Conservation (phyloP, 805 yeast species). For the Candida nemodendra region DNA sequence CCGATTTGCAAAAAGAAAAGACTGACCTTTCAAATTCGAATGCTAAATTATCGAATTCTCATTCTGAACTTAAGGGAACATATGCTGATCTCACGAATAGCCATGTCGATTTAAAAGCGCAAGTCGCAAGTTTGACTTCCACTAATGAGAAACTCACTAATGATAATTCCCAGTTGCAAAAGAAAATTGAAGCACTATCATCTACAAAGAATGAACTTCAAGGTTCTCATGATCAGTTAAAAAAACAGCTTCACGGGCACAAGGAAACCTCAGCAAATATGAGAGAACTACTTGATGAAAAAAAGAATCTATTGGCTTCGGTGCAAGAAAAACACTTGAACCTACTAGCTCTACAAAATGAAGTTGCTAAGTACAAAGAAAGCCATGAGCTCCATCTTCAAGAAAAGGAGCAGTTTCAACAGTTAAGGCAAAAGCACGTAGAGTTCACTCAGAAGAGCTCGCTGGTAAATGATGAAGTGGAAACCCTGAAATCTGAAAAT, state of each 20-base stretch:
- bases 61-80: slow-evolving; percentile 3
- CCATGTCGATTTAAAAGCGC: no score
- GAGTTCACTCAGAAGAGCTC: slow-evolving; percentile 6
- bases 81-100: not conserved
- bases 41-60: slow-evolving; percentile 3
- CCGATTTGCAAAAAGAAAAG: slow-evolving; percentile 12
- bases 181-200: not conserved
- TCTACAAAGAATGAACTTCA: no score
- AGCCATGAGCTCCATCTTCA: slow-evolving; percentile 1
- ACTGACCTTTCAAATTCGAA: slow-evolving; percentile 7
- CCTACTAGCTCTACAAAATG: slow-evolving; percentile 9
- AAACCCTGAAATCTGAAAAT: slow-evolving; percentile 12
- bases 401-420: slow-evolving; percentile 3
- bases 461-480: slow-evolving; percentile 8
- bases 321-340: slow-evolving; percentile 9
- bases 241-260: slow-evolving; percentile 8
- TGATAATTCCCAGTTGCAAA: slow-evolving; percentile 3
- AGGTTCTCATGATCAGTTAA: not conserved
- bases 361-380: slow-evolving; percentile 6
- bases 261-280: slow-evolving; percentile 8
- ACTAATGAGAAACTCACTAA: not conserved
- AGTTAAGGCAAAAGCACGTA: slow-evolving; percentile 6
- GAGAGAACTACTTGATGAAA: slow-evolving; percentile 8
- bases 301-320: slow-evolving; percentile 9
- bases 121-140: not conserved